Base-by-base conservation (phyloP, 371 early-diverging fungal genomes). In the Nosema muscidifuracis region DNA sequence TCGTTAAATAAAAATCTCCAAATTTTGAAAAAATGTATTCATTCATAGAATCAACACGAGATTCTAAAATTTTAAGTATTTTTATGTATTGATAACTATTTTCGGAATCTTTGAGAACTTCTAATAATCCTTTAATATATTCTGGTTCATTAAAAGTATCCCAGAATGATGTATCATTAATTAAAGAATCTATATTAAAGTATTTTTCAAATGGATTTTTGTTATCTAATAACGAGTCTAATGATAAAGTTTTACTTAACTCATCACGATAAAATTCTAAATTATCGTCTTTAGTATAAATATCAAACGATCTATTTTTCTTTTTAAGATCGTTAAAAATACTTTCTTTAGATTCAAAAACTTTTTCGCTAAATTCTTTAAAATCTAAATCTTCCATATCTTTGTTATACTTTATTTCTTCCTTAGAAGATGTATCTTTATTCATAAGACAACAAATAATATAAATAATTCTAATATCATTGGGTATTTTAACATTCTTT, bases 11-110 rank as follows among this genome's bases (percentile, higher is more conserved):
- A 28, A 77, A 30, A n/a, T 68, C 44, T 16, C 67, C 77, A 18
- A 47, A 28, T 36, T 55, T 62, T 33, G 31, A 42, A 16, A 51
- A 47, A 10, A 43, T 30, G 53, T 40, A 73, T 34, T 79, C 74
- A 47, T 64, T 69, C 33, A 65, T 20, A 24, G 31, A 58, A 0
- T 40, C 55, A 22, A 69, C 50, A 38, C 33, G 34, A 15, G 53
- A 38, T 33, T 53, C 72, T 53, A 76, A 42, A 16, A 47, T 69
- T 26, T 65, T 33, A 18, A 74, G 66, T 9, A 78, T 31, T 20
- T 51, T 31, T 10, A 62, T 28, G 22, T 42, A 31, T 36, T 74
- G 57, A 33, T 65, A 43, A 44, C 56, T 6, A 33, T 77, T 67
- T 2, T 20, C 24, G 3, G 62, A 26, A 13, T 55, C 24, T 26